Percentiles rank a stretch among this genome's conserved stretches.
Evolutionary conservation across 2,329 filamentous ascomycete genomes (phyloP).

Genomic region (Colletotrichum cereale): DNA sequence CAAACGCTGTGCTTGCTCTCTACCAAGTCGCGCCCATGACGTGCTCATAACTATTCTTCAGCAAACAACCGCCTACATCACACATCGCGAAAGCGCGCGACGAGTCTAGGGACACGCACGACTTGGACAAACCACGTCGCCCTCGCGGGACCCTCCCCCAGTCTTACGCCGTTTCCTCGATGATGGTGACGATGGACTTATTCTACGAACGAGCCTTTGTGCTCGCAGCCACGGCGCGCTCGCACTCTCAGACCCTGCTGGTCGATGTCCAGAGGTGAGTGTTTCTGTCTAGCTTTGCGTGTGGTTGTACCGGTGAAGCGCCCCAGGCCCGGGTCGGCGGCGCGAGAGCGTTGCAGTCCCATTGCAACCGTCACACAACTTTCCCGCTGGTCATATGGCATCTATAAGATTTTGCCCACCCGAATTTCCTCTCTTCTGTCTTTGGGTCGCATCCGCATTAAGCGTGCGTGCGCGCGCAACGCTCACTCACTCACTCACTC

Average conservation of each 20-base stretch:
- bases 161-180: neutral
- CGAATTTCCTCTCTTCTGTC: neutral
- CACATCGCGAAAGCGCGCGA: conserved; percentile 3
- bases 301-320: neutral
- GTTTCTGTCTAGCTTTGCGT: neutral
- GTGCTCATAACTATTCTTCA: conserved; percentile 16
- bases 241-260: conserved; percentile 15
- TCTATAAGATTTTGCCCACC: neutral
- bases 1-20: neutral
- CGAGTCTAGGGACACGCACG: conserved; percentile 1
- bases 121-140: conserved; percentile 12
- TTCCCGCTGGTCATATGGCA: neutral
- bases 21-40: conserved; percentile 17
- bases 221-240: conserved; percentile 19
- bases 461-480: neutral
- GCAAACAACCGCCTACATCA: neutral
- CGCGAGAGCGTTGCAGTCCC: conserved; percentile 4
- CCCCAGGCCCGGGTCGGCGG: neutral
- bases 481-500: neutral
- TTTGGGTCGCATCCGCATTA: neutral
- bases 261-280: conserved; percentile 27
- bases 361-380: neutral
- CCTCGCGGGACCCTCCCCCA: neutral
- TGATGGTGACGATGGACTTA: conserved; percentile 16
- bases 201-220: conserved; percentile 30